Conservation (phyloP, 495 filamentous ascomycete genomes). For the Choiromyces venosus region DNA sequence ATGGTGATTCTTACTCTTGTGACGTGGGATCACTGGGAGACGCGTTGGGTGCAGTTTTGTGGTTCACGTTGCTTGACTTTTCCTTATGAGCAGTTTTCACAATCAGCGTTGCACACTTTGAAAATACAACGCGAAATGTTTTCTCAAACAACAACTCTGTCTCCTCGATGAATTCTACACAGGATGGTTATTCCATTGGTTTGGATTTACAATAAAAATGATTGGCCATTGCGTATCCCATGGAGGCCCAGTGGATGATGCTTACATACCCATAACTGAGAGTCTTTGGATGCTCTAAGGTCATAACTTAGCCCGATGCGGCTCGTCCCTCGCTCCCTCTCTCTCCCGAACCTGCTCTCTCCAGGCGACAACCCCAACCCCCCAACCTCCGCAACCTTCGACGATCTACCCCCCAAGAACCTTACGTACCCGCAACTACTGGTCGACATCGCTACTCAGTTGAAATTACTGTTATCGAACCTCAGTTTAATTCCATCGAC, state of each 20-base stretch:
- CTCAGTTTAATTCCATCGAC: neutral
- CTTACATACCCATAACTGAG: neutral
- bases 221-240: neutral
- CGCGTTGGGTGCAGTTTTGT: neutral
- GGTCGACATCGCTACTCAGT: neutral
- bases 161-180: neutral
- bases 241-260: neutral
- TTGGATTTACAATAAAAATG: neutral
- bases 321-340: neutral
- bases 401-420: neutral
- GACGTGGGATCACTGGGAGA: neutral
- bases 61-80: neutral
- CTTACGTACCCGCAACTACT: neutral
- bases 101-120: neutral
- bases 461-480: neutral
- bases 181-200: neutral
- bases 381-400: neutral
- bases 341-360: neutral
- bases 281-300: neutral
- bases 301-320: neutral
- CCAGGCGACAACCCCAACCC: neutral
- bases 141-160: neutral
- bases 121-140: neutral
- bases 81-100: neutral
- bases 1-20: neutral